A percentile compares a stretch with the other conserved stretches of the same genome.
These are phyloP conservation scores for Cercospora zeina DNA, from an alignment of 2,329 filamentous ascomycete genomes.

Conservation along the genomic window DNA sequence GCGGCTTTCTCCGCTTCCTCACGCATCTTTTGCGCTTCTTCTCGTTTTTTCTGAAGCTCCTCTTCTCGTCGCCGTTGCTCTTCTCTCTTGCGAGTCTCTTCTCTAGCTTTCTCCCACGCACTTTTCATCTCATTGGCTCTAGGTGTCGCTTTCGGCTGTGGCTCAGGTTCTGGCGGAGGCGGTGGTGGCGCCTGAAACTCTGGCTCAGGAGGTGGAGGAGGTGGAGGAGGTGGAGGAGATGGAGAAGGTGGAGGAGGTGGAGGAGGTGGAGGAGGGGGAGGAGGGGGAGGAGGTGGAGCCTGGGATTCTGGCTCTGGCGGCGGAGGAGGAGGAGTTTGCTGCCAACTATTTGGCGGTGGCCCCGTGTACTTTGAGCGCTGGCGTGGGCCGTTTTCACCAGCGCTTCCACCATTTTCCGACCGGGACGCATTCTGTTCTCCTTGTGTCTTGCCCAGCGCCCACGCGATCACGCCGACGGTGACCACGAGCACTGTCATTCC, in stretches of 20 bases:
- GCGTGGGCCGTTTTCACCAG: conserved; percentile 37
- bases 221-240: conserved; percentile 19
- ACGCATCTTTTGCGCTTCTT: conserved; percentile 55
- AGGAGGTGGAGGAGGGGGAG: conserved; percentile 23
- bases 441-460: conserved; percentile 70
- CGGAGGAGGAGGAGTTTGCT: conserved; percentile 21
- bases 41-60: conserved; percentile 59
- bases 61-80: conserved; percentile 62
- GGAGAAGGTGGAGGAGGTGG: conserved; percentile 13
- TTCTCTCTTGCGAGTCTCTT: conserved; percentile 64
- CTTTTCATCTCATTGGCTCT: conserved; percentile 32
- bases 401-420: conserved; percentile 35
- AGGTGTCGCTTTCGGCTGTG: conserved; percentile 29
- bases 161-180: conserved; percentile 26
- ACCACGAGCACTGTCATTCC: conserved; percentile 71
- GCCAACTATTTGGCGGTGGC: conserved; percentile 31
- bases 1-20: conserved; percentile 52
- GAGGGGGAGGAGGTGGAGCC: conserved; percentile 24
- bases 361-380: conserved; percentile 33
- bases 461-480: conserved; percentile 73
- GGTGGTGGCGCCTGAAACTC: conserved; percentile 6
- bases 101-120: conserved; percentile 67
- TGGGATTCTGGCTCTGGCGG: conserved; percentile 16
- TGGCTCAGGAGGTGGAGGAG: conserved; percentile 19
- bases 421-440: conserved; percentile 47